phyloP scores from a whole-genome alignment of 176 grass and related monocot species.

The Oryza brachyantha region DNA sequence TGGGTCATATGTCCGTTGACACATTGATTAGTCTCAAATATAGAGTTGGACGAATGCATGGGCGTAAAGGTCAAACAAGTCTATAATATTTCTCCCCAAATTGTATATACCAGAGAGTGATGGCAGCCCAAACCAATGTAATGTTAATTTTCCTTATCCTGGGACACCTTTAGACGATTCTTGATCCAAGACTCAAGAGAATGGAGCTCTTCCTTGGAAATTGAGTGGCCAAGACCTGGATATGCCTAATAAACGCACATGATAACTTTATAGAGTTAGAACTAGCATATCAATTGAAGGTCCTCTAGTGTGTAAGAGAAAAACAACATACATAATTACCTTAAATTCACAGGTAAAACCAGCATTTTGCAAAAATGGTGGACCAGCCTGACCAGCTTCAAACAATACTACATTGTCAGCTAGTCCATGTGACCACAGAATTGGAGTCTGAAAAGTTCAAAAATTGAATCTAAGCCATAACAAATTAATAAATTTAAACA shows the following conservation, averaged over 20 bases:
- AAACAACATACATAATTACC: constrained; percentile 29
- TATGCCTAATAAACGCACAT: constrained; percentile 57
- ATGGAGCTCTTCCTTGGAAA: constrained; percentile 56
- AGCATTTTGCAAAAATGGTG: constrained; percentile 67
- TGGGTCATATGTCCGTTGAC: neutral
- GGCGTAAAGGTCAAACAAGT: neutral
- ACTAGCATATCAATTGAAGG: neutral
- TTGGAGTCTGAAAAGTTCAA: constrained; percentile 60
- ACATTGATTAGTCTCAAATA: neutral
- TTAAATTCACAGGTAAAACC: constrained; percentile 78
- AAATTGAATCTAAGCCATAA: neutral
- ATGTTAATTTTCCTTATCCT: constrained; percentile 27
- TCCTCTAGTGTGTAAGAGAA: neutral
- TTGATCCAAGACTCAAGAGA: constrained; percentile 77
- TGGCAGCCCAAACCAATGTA: neutral
- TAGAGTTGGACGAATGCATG: neutral
- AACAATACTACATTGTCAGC: constrained; percentile 65
- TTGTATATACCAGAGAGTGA: neutral
- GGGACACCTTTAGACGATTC: constrained; percentile 49
- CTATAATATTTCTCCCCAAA: neutral
- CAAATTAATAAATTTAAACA: neutral
- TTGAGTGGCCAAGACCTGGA: constrained; percentile 76
- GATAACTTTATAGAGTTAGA: neutral
- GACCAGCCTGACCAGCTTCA: constrained; percentile 81
- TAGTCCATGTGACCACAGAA: constrained; percentile 90